Conservation (phyloP, 164 flowering plant genomes). For the Pachysandra terminalis region DNA sequence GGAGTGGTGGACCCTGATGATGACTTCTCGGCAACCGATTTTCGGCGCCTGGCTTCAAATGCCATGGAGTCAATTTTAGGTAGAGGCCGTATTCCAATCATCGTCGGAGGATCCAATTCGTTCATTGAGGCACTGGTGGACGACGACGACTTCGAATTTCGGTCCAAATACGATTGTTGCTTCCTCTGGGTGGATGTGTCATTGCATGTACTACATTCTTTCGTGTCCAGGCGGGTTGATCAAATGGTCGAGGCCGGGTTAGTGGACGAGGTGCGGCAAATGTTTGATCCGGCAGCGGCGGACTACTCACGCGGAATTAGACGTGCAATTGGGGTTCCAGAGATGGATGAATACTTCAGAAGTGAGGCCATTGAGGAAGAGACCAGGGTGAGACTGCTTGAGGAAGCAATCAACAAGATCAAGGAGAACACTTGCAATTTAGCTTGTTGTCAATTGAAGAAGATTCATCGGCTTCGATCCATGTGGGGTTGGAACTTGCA, state of each 20-base stretch:
- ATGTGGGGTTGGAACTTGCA: conserved; percentile 51
- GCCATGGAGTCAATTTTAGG: conserved; percentile 42
- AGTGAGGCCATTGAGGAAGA: conserved; percentile 20
- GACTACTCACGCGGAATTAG: conserved; percentile 61
- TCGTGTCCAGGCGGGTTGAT: conserved; percentile 56
- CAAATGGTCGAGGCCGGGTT: conserved; percentile 61
- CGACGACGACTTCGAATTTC: conserved; percentile 31
- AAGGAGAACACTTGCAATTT: conserved; percentile 57
- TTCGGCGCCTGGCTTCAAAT: conserved; percentile 30
- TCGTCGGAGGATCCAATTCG: conserved; percentile 90
- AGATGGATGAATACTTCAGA: conserved; percentile 47
- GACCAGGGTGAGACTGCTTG: conserved; percentile 23
- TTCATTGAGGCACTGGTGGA: conserved; percentile 59
- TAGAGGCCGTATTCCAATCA: conserved; percentile 52
- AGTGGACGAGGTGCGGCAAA: conserved; percentile 40
- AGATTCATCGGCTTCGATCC: conserved; percentile 44
- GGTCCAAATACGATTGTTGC: conserved; percentile 50
- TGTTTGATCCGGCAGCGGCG: conserved; percentile 37
- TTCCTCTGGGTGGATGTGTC: conserved; percentile 81
- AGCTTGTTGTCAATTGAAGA: conserved; percentile 47
- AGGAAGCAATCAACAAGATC: conserved; percentile 39
- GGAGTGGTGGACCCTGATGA: conserved; percentile 46
- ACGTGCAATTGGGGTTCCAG: conserved; percentile 74
- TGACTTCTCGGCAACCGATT: conserved; percentile 51
- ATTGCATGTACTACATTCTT: conserved; percentile 43